Conservation (phyloP, 768 basidiomycete species). For the Leccinum barrowsii region DNA sequence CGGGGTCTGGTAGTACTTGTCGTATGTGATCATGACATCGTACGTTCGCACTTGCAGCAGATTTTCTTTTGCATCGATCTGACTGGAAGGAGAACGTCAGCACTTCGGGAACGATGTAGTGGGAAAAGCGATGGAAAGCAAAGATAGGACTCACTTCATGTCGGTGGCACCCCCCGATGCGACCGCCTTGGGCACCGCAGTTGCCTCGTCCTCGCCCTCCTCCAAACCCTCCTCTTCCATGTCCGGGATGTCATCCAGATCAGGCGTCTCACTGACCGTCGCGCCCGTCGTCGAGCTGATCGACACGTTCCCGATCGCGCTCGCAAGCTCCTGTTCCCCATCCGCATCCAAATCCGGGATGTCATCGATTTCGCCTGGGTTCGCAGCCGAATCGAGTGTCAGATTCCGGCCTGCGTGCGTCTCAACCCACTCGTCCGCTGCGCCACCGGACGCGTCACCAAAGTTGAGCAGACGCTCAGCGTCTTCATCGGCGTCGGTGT, state of each 20-base stretch:
- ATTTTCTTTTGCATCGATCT: slow-evolving; percentile 72
- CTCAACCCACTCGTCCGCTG: slow-evolving; percentile 95
- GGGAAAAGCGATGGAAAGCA: not conserved
- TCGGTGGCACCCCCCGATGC: slow-evolving; percentile 38
- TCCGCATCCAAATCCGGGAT: slow-evolving; percentile 89
- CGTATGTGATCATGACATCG: slow-evolving; percentile 99
- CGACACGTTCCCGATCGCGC: slow-evolving; percentile 44
- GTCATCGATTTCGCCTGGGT: slow-evolving; percentile 71
- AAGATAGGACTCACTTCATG: slow-evolving; percentile 41
- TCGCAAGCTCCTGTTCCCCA: slow-evolving; percentile 43
- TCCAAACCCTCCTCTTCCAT: slow-evolving; percentile 95
- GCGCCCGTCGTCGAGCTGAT: slow-evolving; percentile 36
- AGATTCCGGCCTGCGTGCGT: slow-evolving; percentile 83
- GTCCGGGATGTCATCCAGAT: slow-evolving; percentile 97
- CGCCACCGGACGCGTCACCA: slow-evolving; percentile 54
- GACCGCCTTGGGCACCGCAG: slow-evolving; percentile 53
- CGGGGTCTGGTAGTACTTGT: slow-evolving; percentile 99
- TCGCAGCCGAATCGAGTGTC: slow-evolving; percentile 48
- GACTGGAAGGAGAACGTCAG: slow-evolving; percentile 34
- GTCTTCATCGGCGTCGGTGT: slow-evolving; percentile 95
- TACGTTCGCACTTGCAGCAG: slow-evolving; percentile 95
- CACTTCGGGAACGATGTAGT: not conserved
- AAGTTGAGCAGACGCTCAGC: slow-evolving; percentile 89
- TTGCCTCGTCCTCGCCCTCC: slow-evolving; percentile 85
- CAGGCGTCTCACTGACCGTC: slow-evolving; percentile 61